Percentiles rank a stretch among this genome's conserved stretches.
Conservation (phyloP, 2,329 filamentous ascomycete species). For the Fusarium napiforme region DNA sequence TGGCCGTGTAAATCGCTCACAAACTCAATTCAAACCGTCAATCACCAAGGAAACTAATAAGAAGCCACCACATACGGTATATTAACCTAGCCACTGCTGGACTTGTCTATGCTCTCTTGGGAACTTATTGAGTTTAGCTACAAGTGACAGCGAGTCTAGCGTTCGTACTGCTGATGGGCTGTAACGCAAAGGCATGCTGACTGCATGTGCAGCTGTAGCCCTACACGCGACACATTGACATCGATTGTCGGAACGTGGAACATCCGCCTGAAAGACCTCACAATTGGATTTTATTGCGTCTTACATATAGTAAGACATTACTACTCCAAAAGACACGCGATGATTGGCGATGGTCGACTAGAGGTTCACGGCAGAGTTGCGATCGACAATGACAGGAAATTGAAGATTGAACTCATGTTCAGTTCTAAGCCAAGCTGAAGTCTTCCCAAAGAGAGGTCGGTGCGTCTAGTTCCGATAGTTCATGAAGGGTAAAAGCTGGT, state of each 20-base stretch:
- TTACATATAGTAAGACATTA: slow-evolving; percentile 9
- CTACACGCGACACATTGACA: neutral
- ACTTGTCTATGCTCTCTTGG: neutral
- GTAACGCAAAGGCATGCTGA: slow-evolving; percentile 5
- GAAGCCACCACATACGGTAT: neutral
- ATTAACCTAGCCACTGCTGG: neutral
- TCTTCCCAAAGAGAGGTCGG: neutral
- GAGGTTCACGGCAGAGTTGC: neutral
- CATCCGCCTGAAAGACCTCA: slow-evolving; percentile 13
- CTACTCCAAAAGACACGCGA: neutral
- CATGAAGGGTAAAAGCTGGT: slow-evolving; percentile 11
- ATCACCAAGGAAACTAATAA: neutral
- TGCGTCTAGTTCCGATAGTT: slow-evolving; percentile 26
- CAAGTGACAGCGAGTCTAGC: neutral
- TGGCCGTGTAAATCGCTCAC: neutral
- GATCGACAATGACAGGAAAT: slow-evolving; percentile 16
- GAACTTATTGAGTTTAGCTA: neutral
- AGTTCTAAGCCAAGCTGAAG: slow-evolving; percentile 11
- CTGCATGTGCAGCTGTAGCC: slow-evolving; percentile 1
- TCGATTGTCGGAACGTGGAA: slow-evolving; percentile 12
- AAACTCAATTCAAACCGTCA: too few species aligned
- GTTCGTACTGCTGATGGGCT: slow-evolving; percentile 1
- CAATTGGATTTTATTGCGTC: slow-evolving; percentile 1
- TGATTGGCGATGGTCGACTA: slow-evolving; percentile 2
- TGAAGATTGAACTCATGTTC: neutral